A percentile compares a stretch with the other conserved stretches of the same genome.
Evolutionary conservation across 371 early-diverging fungal species (phyloP).

Genomic region (Capniomyces stellatus): DNA sequence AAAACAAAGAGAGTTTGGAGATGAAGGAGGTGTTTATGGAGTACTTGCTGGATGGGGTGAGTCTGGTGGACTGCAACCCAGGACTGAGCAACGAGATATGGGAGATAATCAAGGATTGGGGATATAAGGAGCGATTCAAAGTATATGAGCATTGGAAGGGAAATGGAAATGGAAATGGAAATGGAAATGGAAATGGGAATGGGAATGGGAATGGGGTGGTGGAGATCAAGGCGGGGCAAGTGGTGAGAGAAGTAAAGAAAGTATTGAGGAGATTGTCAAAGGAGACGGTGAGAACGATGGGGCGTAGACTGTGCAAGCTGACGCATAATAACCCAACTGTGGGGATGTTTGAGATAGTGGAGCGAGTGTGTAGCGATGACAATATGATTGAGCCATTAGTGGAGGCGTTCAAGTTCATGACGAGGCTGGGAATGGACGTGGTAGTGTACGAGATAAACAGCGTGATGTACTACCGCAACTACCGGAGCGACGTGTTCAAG

Average conservation of each 20-base stretch:
- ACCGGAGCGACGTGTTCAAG: slow-evolving; percentile 39
- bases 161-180: neutral
- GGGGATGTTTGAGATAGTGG: slow-evolving; percentile 53
- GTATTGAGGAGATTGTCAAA: slow-evolving; percentile 46
- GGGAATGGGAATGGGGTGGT: neutral
- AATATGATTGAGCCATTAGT: slow-evolving; percentile 70
- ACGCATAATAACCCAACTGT: slow-evolving; percentile 66
- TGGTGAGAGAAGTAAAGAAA: slow-evolving; percentile 13
- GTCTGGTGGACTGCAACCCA: neutral
- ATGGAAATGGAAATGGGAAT: neutral
- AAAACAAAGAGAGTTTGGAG: neutral
- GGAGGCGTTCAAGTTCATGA: slow-evolving; percentile 69
- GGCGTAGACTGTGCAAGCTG: slow-evolving; percentile 63
- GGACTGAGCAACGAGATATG: neutral
- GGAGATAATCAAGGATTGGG: neutral
- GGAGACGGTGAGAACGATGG: slow-evolving; percentile 61
- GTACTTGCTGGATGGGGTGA: neutral
- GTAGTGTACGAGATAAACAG: slow-evolving; percentile 52
- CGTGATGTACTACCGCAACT: slow-evolving; percentile 33
- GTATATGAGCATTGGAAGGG: neutral
- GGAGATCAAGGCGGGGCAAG: neutral
- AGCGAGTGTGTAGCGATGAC: slow-evolving; percentile 65
- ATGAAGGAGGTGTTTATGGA: neutral
- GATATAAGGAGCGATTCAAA: neutral
- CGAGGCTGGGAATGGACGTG: slow-evolving; percentile 68